phyloP scores from a whole-genome alignment of 306 rosid genomes.

The Macrotyloma uniflorum region DNA sequence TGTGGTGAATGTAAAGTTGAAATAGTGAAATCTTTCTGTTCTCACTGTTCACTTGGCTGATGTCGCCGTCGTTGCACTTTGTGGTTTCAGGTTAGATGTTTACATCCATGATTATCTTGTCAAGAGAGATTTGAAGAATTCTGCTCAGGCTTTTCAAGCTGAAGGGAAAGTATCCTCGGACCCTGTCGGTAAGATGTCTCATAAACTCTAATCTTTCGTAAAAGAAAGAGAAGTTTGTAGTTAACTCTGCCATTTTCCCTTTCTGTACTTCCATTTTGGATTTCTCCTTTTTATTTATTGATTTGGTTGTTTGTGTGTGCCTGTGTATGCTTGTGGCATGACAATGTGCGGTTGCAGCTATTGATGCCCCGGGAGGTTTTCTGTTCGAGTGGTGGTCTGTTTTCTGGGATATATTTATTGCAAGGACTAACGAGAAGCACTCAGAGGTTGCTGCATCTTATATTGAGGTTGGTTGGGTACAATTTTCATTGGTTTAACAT shows the following conservation, averaged over 20 bases:
- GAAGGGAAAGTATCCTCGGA: conserved; percentile 99
- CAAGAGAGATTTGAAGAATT: conserved; percentile 93
- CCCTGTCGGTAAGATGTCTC: conserved; percentile 86
- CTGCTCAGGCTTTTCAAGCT: conserved; percentile 97
- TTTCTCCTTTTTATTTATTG: conserved; percentile 21
- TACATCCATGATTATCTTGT: conserved; percentile 96
- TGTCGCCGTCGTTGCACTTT: conserved; percentile 25
- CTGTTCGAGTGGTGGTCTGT: conserved; percentile 99
- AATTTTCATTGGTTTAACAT: not conserved
- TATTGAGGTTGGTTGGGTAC: conserved; percentile 76
- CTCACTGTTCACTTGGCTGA: conserved; percentile 22
- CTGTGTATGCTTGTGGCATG: not conserved
- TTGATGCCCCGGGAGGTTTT: conserved; percentile 99
- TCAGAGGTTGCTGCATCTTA: conserved; percentile 98
- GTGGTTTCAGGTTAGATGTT: conserved; percentile 86
- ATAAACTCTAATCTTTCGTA: not conserved
- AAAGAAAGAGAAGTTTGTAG: conserved; percentile 8
- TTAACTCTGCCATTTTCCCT: conserved; percentile 2
- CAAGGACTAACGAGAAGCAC: conserved; percentile 99
- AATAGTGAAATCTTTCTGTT: conserved; percentile 1
- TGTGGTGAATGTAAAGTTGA: conserved; percentile 32
- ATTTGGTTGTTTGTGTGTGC: conserved; percentile 6
- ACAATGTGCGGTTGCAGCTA: conserved; percentile 66
- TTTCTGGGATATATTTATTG: conserved; percentile 99
- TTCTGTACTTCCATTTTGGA: not conserved